Base-by-base conservation (phyloP, 2,329 filamentous ascomycete species). In the Clarireedia paspali region DNA sequence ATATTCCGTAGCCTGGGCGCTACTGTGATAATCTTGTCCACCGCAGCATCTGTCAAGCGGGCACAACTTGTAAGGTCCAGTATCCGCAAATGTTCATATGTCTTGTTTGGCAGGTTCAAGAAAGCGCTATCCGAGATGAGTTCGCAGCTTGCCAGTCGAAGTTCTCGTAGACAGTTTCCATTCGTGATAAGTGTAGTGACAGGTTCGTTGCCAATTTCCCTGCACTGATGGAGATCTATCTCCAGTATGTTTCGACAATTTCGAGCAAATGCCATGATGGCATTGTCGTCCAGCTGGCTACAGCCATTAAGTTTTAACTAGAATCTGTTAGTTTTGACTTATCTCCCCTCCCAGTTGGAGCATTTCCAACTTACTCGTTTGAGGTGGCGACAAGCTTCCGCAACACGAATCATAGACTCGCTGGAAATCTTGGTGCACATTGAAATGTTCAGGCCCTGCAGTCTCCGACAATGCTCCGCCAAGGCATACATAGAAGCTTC, bases 241-340 rank as follows among this genome's bases (percentile, higher is more conserved):
- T 99, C 94, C 60, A 99, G 84, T 34, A 99, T 91, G 63, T 96
- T 92, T 12, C 85, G 89, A 70, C 92, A 96, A 71, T 95, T 83
- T 47, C 85, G 78, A 5, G 94, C 92, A 68, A 99, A 95, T 3
- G 91, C 88, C 57, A 89, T 76, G 60, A 97, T 85, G 6, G 91
- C 86, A 49, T 80, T 78, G 68, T 97, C 90, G 40, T 87, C 90
- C 36, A 96, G 76, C 71, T 95, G 88, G n/a, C 74, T 72, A 69
- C 94, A 96, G 56, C 91, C 88, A 71, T 97, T 99, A 59, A 99
- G 80, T 81, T 99, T 99, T 63, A 99, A 80, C 84, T 94, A 59
- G 15, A 57, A 26, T 39, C 15, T 17, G 30, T 68, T 45, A 67
- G 64, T 20, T 20, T 20, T 20, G 20, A 20, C 20, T 20, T 47